Evolutionary conservation across 2,329 filamentous ascomycete species (phyloP).

Genomic region (Fusarium sp.): DNA sequence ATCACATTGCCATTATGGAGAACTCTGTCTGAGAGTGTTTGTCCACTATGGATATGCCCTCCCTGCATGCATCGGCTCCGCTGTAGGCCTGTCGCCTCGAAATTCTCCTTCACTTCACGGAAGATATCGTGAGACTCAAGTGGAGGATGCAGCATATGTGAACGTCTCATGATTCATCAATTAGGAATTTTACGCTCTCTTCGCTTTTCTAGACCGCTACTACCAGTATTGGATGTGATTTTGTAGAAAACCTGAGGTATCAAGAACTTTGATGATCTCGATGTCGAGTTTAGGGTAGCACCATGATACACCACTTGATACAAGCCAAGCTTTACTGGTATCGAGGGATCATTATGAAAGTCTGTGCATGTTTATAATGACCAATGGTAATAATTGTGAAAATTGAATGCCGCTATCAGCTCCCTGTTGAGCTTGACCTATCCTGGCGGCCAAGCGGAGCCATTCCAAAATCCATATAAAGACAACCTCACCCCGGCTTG

Average conservation of each 20-base stretch:
- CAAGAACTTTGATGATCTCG: neutral
- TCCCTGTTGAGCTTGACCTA: conserved; percentile 22
- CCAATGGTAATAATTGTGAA: conserved; percentile 20
- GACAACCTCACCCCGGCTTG: conserved; percentile 14
- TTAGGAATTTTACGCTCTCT: neutral
- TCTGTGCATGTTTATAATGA: conserved; percentile 23
- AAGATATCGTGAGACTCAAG: conserved; percentile 15
- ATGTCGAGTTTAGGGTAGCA: conserved; percentile 27
- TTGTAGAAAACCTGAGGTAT: neutral
- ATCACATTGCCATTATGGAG: conserved; percentile 23
- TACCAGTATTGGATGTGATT: neutral
- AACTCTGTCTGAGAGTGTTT: conserved; percentile 13
- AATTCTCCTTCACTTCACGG: neutral
- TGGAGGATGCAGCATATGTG: conserved; percentile 5
- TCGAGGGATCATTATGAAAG: conserved; percentile 2
- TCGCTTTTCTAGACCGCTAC: conserved; percentile 3
- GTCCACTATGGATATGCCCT: conserved; percentile 32
- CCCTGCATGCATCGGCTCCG: conserved; percentile 25
- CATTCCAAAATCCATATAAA: conserved; percentile 35
- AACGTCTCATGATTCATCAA: conserved; percentile 28
- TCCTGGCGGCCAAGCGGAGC: conserved; percentile 24
- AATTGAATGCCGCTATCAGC: conserved; percentile 14
- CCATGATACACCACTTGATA: neutral
- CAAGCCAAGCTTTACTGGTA: conserved; percentile 3
- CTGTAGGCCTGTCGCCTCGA: conserved; percentile 11